Conservation (phyloP, 2,329 filamentous ascomycete species). For the Chaetomium sp. region DNA sequence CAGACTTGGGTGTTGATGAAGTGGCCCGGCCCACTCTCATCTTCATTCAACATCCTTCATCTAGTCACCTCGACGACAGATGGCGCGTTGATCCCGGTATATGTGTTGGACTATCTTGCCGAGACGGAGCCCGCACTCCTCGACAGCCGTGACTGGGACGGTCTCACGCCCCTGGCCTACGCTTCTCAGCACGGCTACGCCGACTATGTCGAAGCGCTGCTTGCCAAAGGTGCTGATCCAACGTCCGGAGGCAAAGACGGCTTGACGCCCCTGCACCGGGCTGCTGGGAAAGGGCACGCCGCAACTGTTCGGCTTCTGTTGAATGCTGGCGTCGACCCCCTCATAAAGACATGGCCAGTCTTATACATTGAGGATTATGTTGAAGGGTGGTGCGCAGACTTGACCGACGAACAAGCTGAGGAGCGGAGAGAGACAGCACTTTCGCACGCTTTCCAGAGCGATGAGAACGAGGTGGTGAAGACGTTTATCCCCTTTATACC, state of each 20-base stretch:
- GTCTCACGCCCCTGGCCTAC: neutral
- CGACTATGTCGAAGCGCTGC: neutral
- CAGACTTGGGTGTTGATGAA: neutral
- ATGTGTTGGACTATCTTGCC: neutral
- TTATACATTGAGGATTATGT: neutral
- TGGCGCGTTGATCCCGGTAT: neutral
- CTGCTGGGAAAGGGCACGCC: neutral
- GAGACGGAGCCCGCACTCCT: neutral
- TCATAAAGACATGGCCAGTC: neutral
- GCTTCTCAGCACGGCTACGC: neutral
- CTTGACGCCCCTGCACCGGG: neutral
- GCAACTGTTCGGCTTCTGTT: neutral
- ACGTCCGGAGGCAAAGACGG: neutral
- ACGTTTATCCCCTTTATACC: neutral
- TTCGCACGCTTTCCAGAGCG: neutral
- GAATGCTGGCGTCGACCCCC: neutral
- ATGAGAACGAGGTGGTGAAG: neutral
- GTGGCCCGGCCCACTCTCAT: neutral
- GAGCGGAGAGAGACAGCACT: neutral
- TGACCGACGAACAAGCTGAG: neutral
- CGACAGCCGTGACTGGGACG: neutral
- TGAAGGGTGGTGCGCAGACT: neutral
- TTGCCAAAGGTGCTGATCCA: neutral
- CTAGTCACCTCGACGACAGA: neutral
- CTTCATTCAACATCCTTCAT: neutral